Conservation (phyloP, 257 asterid species). For the Solanum virginianum region DNA sequence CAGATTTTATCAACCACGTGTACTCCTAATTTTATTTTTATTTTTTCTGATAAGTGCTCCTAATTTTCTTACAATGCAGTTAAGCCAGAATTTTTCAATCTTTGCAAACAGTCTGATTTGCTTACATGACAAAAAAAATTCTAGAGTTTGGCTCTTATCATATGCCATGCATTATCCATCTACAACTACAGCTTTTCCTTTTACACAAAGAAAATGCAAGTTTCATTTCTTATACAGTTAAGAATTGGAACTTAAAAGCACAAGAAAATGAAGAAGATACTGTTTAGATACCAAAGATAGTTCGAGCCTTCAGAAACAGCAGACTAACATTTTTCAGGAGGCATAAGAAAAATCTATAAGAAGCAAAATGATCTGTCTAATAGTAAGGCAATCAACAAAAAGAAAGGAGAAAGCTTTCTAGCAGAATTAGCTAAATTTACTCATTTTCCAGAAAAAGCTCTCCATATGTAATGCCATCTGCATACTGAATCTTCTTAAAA, state of each 20-base stretch:
- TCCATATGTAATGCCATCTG: conserved; percentile 93
- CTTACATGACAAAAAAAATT: background rate
- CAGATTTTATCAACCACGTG: background rate
- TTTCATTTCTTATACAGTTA: background rate
- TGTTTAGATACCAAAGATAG: background rate
- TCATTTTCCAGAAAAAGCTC: conserved; percentile 95
- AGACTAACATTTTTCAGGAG: background rate
- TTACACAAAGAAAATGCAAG: background rate
- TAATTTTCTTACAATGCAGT: background rate
- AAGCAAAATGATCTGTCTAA: background rate
- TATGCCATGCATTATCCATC: background rate
- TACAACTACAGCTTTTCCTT: background rate
- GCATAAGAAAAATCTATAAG: background rate
- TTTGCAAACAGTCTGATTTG: background rate
- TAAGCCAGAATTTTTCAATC: background rate
- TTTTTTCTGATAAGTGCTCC: background rate
- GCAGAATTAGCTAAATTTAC: conserved; percentile 31
- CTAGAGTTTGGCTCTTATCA: background rate
- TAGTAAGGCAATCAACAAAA: background rate
- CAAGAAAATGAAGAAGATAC: background rate
- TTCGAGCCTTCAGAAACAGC: background rate
- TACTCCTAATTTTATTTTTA: background rate
- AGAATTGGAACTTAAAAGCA: background rate
- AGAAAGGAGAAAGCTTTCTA: background rate
- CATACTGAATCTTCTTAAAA: conserved; percentile 93